phyloP scores from a whole-genome alignment of 1,284 basidiomycete genomes.

The Sanguinoderma infundibulare region DNA sequence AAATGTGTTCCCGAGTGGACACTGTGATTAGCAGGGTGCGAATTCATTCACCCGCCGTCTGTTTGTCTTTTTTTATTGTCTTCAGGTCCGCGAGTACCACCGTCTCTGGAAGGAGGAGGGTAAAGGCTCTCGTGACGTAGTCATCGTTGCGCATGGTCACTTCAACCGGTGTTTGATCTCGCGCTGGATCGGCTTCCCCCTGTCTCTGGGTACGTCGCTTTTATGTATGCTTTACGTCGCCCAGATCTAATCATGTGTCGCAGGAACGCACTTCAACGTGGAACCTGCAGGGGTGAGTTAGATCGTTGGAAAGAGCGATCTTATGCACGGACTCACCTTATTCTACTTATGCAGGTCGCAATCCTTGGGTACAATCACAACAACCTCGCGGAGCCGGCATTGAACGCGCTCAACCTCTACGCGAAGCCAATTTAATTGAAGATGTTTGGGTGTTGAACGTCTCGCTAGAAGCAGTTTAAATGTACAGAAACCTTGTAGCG shows the following conservation, averaged over 20 bases:
- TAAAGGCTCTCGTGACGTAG: constrained; percentile 67
- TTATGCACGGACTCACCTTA: background rate
- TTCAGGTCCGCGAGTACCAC: constrained; percentile 78
- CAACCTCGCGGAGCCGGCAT: constrained; percentile 74
- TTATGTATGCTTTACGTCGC: background rate
- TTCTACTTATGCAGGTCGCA: constrained; percentile 51
- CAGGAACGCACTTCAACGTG: constrained; percentile 80
- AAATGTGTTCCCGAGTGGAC: constrained; percentile 84
- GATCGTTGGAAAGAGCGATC: background rate
- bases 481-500: background rate
- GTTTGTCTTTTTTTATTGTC: background rate
- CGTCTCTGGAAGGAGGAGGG: constrained; percentile 71
- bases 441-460: background rate
- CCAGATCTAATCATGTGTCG: constrained; percentile 1
- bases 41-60: background rate
- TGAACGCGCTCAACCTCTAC: constrained; percentile 77
- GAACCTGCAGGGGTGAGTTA: constrained; percentile 76
- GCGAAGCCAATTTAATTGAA: constrained; percentile 36
- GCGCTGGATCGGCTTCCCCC: constrained; percentile 76
- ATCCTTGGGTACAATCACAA: constrained; percentile 79
- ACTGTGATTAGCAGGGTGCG: constrained; percentile 68
- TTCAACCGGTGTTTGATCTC: constrained; percentile 86
- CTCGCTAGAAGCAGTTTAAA: background rate
- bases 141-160: constrained; percentile 83
- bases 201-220: constrained; percentile 58